Evolutionary conservation across 306 rosid genomes (phyloP), one percentile per base, ranked within the genome.

Genomic region (Albizia julibrissin): DNA sequence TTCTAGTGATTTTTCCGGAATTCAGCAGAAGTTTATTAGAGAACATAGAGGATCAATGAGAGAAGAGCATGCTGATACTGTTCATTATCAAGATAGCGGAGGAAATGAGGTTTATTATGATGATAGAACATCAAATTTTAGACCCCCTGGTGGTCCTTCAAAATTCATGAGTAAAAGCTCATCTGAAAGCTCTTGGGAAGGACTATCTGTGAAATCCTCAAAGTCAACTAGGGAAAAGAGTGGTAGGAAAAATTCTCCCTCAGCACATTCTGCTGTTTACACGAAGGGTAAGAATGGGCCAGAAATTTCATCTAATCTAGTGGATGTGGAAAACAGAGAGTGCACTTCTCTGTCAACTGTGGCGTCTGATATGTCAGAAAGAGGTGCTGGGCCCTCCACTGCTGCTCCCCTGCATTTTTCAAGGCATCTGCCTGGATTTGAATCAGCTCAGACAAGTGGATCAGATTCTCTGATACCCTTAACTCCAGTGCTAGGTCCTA

Each of bases 151-250:
- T 61, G 81, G 82, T 4, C 84, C 87, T 85, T 76, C 91, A 46
- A 89, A 92, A 58, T 65, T 80, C 56, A 90, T 89, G 79, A 92
- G 94, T 84, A 93, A 89, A 85, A 90, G 89, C 81, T 33, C 97
- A 62, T 88, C 97, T 2, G 99, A 93, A 85, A 93, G 92, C 89
- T 91, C 99, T 47, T 93, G 96, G 98, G 99, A 96, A 79, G 99
- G 95, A 75, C 91, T 89, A 6, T 84, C 92, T 3, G 91, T 81
- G 46, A 96, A 89, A 88, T 88, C 88, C 85, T 88, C 97, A 71
- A 93, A 89, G 84, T 89, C 97, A 78, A 81, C 91, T 3, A 90
- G 90, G 91, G 99, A 93, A 37, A 93, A 82, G 81, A 91, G 89
- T 46, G 97, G 97, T 29, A 84, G 88, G 80, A 87, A 79, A 81